phyloP scores from a whole-genome alignment of 257 asterid genomes.

The Verbascum thapsus region DNA sequence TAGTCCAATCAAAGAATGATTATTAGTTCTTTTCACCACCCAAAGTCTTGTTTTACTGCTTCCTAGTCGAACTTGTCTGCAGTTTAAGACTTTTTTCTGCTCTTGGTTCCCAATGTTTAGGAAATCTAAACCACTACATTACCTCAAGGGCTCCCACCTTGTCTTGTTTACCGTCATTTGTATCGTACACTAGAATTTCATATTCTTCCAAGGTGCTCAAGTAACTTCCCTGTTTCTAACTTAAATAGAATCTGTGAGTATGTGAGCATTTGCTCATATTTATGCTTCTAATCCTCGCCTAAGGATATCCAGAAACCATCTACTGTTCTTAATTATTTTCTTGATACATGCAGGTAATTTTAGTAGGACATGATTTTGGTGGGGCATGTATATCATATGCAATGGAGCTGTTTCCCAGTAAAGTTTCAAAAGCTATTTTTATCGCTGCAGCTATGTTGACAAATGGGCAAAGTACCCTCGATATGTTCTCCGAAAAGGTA shows the following conservation, averaged over 20 bases:
- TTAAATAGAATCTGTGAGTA: background rate
- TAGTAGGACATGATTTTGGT: slow-evolving; percentile 98
- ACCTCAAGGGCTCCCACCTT: slow-evolving; percentile 9
- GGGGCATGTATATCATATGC: slow-evolving; percentile 91
- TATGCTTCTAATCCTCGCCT: background rate
- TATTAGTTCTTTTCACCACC: too few species aligned
- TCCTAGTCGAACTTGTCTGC: background rate
- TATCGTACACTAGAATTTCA: background rate
- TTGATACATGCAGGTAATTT: slow-evolving; percentile 68
- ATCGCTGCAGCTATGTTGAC: slow-evolving; percentile 90
- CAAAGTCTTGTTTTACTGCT: background rate
- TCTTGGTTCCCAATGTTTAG: background rate
- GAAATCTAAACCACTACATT: background rate
- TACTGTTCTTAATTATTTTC: slow-evolving; percentile 26
- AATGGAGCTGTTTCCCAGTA: slow-evolving; percentile 80
- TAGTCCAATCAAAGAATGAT: too few species aligned
- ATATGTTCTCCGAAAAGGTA: slow-evolving; percentile 92
- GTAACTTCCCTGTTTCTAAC: slow-evolving; percentile 7
- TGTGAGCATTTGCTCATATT: background rate
- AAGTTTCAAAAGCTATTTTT: slow-evolving; percentile 84
- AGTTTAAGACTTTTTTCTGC: background rate
- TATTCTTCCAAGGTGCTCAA: background rate
- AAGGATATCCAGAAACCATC: background rate
- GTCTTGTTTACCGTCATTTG: background rate
- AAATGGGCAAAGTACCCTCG: slow-evolving; percentile 85